Percentiles rank a stretch among this genome's conserved stretches.
These are phyloP conservation scores for Saccharomycopsis sp. DNA, from an alignment of 805 yeast genomes.

Conservation along the genomic window DNA sequence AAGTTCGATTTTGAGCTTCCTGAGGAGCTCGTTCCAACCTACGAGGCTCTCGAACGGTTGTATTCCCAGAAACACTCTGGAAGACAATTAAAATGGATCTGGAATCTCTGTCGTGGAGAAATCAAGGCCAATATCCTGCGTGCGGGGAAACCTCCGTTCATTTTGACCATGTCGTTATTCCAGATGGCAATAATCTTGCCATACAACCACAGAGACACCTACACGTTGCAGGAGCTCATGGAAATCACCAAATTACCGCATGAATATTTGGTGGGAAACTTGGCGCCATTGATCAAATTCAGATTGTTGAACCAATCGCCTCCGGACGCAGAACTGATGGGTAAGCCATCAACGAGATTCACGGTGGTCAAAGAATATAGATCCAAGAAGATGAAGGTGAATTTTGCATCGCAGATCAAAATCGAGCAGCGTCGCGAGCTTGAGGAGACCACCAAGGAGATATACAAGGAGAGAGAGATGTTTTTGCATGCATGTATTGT, in stretches of 20 bases:
- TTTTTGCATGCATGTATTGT: slow-evolving; percentile 91
- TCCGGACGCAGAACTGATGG: slow-evolving; percentile 47
- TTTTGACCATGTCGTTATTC: slow-evolving; percentile 73
- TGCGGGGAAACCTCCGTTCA: slow-evolving; percentile 74
- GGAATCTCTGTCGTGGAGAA: slow-evolving; percentile 93
- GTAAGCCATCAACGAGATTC: slow-evolving; percentile 50
- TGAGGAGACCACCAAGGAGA: slow-evolving; percentile 70
- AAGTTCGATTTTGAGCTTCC: slow-evolving; percentile 53
- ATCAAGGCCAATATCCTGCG: slow-evolving; percentile 77
- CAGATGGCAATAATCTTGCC: slow-evolving; percentile 84
- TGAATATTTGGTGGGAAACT: slow-evolving; percentile 65
- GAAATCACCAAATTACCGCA: slow-evolving; percentile 63
- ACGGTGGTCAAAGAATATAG: slow-evolving; percentile 76
- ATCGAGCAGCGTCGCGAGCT: slow-evolving; percentile 51
- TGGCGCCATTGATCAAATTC: slow-evolving; percentile 72
- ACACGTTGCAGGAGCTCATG: slow-evolving; percentile 52
- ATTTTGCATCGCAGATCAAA: slow-evolving; percentile 59
- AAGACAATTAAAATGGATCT: slow-evolving; percentile 88
- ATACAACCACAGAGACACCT: slow-evolving; percentile 63
- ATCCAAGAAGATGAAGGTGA: slow-evolving; percentile 77
- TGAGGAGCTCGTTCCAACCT: slow-evolving; percentile 52
- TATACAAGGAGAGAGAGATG: slow-evolving; percentile 75
- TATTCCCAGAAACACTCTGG: slow-evolving; percentile 78
- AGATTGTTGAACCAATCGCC: slow-evolving; percentile 67
- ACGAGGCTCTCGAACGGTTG: slow-evolving; percentile 58